Evolutionary conservation across 257 asterid species (phyloP), one percentile per base, ranked within the genome.

Genomic region (Orobanche coerulescens): DNA sequence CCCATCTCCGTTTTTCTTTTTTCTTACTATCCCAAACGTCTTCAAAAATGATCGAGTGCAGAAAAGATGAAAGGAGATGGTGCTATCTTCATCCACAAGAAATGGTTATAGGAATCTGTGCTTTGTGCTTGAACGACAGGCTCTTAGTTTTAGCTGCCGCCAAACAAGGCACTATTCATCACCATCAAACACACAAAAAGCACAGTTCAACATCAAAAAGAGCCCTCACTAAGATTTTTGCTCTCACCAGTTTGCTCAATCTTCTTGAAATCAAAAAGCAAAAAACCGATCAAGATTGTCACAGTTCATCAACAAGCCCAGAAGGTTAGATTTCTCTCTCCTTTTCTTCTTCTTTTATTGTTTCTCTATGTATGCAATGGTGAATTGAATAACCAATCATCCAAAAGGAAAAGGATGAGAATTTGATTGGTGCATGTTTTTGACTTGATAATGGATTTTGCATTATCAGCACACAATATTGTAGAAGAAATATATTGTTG

Each of bases 121-220:
- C 91, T 15, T 64, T 82, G 55, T 90, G 97, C 73, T 73, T 90
- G 79, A 75, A 82, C 61, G 88, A 90, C 56, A 84, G 75, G 84
- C 92, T 90, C 48, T 63, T 81, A 33, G 31, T 86, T 34, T 66
- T 90, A 65, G 88, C 93, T 76, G 83, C 53, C 71, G 83, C 53
- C 71, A 69, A 73, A 49, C 81, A 78, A 66, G 72, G 57, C 44
- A 61, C 53, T 66, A 61, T 46, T 57, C 73, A 47, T 42, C 48
- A 2, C 19, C 18, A 12, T 28, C 54, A 61, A 55, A 37, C 66
- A 2, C 79, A 69, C 10, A 51, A 51, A 70, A 75, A 34, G 78
- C 64, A 13, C 71, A 40, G 39, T 15, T 15, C 68, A 9, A 19
- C 64, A 65, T 55, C 75, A 18, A 63, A 46, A 42, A 59, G 40